Conservation (phyloP, 306 rosid genomes). For the Sesbania bispinosa region DNA sequence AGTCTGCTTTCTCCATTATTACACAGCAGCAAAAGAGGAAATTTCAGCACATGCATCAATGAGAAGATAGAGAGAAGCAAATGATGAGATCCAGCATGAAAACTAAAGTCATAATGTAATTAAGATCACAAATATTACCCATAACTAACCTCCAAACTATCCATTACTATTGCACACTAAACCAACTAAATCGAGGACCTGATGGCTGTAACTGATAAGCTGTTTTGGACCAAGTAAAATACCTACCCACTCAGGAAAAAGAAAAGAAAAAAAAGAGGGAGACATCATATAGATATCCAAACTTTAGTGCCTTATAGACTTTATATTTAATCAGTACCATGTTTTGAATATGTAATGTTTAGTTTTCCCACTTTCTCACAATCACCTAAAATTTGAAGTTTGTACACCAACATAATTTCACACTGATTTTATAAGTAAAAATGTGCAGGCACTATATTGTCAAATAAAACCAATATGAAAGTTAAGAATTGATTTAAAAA, state of each 20-base stretch:
- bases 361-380: background rate
- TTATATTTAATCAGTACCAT: background rate
- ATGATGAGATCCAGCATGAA: conserved; percentile 4
- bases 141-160: background rate
- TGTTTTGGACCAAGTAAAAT: too few species aligned
- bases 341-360: background rate
- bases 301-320: background rate
- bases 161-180: background rate
- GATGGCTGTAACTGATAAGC: background rate
- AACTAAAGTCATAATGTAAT: background rate
- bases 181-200: background rate
- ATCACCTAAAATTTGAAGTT: background rate
- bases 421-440: conserved; percentile 1
- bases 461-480: conserved; percentile 3
- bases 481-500: background rate
- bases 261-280: too few species aligned
- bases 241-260: too few species aligned
- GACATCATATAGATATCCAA: background rate
- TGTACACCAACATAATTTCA: background rate
- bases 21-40: conserved; percentile 24
- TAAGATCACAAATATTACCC: conserved; percentile 2
- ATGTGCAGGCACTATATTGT: background rate
- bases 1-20: conserved; percentile 97
- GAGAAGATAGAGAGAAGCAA: background rate
- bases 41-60: conserved; percentile 29